Evolutionary conservation across 1,284 basidiomycete species (phyloP).

Genomic region (Irpex sp.): DNA sequence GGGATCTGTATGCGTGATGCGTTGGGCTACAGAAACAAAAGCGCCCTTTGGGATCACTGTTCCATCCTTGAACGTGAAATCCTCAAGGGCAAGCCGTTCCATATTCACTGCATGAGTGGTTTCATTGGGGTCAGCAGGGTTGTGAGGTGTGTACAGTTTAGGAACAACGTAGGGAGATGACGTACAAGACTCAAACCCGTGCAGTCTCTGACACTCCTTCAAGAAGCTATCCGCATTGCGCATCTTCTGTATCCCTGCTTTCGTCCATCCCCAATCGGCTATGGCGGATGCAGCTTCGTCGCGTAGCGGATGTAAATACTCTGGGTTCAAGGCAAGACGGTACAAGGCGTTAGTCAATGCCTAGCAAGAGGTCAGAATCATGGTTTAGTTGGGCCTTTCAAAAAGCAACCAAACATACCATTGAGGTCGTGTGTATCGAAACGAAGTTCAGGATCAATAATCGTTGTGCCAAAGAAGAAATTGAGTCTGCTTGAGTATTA

Average conservation of each 20-base stretch:
- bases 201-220: constrained; percentile 36
- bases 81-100: constrained; percentile 29
- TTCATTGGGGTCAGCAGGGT: too few species aligned
- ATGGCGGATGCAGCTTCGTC: constrained; percentile 39
- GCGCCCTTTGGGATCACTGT: constrained; percentile 29
- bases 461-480: constrained; percentile 24
- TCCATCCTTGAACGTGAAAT: constrained; percentile 41
- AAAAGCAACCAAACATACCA: constrained; percentile 15
- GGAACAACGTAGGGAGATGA: neutral
- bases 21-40: constrained; percentile 13
- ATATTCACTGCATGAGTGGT: constrained; percentile 24
- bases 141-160: too few species aligned
- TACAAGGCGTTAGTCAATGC: constrained; percentile 34
- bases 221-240: constrained; percentile 45
- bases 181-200: constrained; percentile 26
- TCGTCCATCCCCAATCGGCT: constrained; percentile 40
- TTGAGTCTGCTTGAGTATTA: constrained; percentile 27
- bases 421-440: constrained; percentile 36
- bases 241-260: constrained; percentile 37
- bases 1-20: constrained; percentile 31
- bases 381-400: too few species aligned
- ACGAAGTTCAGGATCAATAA: constrained; percentile 36
- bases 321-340: constrained; percentile 33
- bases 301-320: constrained; percentile 35
- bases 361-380: constrained; percentile 9